Evolutionary conservation across 805 yeast genomes (phyloP).

Genomic region (Priceomyces fermenticarens): DNA sequence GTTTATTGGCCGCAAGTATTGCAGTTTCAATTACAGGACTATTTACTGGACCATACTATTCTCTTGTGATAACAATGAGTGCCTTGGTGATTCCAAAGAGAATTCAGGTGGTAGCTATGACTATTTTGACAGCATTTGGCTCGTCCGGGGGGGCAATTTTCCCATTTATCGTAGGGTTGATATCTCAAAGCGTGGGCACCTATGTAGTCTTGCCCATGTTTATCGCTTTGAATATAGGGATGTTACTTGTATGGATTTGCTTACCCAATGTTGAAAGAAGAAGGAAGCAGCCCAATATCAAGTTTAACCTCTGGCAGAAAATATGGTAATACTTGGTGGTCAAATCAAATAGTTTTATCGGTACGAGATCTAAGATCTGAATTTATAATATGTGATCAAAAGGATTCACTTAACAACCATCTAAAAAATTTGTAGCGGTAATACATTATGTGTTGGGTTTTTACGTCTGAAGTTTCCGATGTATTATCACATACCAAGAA

Average conservation of each 20-base stretch:
- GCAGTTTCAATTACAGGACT: constrained; percentile 52
- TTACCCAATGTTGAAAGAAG: constrained; percentile 34
- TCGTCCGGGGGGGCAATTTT: constrained; percentile 56
- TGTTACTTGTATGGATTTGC: constrained; percentile 37
- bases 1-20: constrained; percentile 43
- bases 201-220: constrained; percentile 50
- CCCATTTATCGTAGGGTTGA: constrained; percentile 52
- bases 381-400: too few species aligned
- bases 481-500: constrained; percentile 23
- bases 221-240: constrained; percentile 31
- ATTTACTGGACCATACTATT: constrained; percentile 65
- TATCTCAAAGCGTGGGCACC: constrained; percentile 44
- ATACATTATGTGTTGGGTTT: too few species aligned
- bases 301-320: not conserved
- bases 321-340: constrained; percentile 2
- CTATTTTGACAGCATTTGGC: constrained; percentile 55
- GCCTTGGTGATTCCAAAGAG: constrained; percentile 48
- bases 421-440: too few species aligned
- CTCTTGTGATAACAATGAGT: constrained; percentile 45
- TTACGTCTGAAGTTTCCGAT: too few species aligned
- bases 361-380: too few species aligned
- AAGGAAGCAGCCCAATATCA: not conserved
- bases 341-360: too few species aligned
- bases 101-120: constrained; percentile 48
- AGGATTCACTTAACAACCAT: too few species aligned